phyloP scores from a whole-genome alignment of 1,284 basidiomycete species.

The Puccinia polysora region DNA sequence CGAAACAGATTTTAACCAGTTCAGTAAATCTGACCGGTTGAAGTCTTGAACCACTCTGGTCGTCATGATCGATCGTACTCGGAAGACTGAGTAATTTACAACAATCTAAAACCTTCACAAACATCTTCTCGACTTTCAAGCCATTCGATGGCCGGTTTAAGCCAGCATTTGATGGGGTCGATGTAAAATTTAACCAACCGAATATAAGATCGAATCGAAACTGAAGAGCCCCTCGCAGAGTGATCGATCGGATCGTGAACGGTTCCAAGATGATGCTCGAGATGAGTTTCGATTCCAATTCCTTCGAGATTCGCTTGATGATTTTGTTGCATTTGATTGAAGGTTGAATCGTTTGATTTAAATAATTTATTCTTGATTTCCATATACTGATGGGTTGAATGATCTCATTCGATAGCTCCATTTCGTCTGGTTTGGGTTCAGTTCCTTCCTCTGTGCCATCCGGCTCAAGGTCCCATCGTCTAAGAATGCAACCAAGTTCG shows the following conservation, averaged over 20 bases:
- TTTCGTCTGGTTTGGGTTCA: neutral
- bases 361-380: neutral
- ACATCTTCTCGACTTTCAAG: neutral
- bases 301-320: neutral
- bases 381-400: neutral
- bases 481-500: neutral
- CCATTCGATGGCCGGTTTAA: neutral
- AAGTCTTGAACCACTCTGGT: neutral
- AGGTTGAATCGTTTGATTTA: neutral
- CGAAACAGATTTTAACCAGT: neutral
- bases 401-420: slow-evolving; percentile 7
- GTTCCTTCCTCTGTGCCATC: neutral
- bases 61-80: neutral
- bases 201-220: slow-evolving; percentile 1
- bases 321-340: neutral
- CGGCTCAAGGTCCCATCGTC: slow-evolving; percentile 27
- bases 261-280: neutral
- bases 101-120: neutral
- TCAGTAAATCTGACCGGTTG: too few species aligned
- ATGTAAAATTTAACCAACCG: neutral
- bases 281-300: neutral
- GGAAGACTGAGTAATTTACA: neutral
- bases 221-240: neutral
- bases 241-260: slow-evolving; percentile 6
- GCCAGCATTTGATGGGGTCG: neutral